phyloP scores from a whole-genome alignment of 2,329 filamentous ascomycete genomes.

The Septoria linicola region DNA sequence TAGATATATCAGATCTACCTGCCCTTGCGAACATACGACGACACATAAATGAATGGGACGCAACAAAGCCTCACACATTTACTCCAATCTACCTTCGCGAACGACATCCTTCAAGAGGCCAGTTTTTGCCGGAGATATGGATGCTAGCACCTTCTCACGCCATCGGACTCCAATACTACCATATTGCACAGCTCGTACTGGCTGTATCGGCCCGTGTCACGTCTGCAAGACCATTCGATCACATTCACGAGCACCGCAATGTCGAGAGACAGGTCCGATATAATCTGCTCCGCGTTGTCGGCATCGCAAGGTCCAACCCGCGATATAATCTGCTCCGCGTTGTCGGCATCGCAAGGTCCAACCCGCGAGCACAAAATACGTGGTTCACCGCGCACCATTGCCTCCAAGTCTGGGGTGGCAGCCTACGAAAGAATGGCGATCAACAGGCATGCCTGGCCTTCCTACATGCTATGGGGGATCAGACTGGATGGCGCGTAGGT shows the following conservation, averaged over 20 bases:
- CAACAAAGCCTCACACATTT: slow-evolving; percentile 5
- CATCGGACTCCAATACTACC: slow-evolving; percentile 24
- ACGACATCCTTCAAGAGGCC: slow-evolving; percentile 1
- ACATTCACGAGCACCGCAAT: slow-evolving; percentile 10
- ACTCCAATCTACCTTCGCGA: slow-evolving; percentile 6
- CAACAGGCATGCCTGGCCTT: no score
- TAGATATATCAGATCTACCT: background rate
- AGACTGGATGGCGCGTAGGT: no score
- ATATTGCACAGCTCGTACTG: slow-evolving; percentile 24
- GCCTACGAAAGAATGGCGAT: slow-evolving; percentile 14
- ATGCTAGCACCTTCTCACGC: slow-evolving; percentile 22
- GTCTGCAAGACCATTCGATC: slow-evolving; percentile 10
- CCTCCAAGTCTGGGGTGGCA: slow-evolving; percentile 21
- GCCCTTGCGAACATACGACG: background rate
- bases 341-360: slow-evolving; percentile 21
- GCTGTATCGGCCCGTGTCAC: background rate
- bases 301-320: no score
- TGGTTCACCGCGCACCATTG: slow-evolving; percentile 27
- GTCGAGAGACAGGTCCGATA: slow-evolving; percentile 14
- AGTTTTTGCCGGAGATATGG: slow-evolving; percentile 21
- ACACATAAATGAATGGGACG: slow-evolving; percentile 1
- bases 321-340: slow-evolving; percentile 18
- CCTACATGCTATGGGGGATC: no score
- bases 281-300: no score
- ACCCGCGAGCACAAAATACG: slow-evolving; percentile 20